Conservation (phyloP, 495 filamentous ascomycete species). For the Tetracladium marchalianum region DNA sequence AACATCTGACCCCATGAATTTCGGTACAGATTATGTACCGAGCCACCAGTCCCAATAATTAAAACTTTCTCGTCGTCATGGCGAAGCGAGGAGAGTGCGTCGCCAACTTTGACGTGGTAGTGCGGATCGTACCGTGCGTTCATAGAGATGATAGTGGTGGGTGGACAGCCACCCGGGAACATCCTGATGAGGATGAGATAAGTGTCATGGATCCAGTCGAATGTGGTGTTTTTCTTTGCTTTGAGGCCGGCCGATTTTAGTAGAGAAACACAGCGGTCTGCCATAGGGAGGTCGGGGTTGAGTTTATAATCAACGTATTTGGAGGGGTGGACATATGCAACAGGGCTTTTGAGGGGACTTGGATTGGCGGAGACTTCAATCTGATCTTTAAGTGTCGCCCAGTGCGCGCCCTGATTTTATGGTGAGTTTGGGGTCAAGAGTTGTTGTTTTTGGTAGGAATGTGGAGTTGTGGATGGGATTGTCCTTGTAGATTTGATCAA, state of each 20-base stretch:
- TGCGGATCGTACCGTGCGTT: slow-evolving; percentile 50
- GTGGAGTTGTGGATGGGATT: too few relatives aligned
- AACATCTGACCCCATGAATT: slow-evolving; percentile 52
- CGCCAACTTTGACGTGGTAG: slow-evolving; percentile 44
- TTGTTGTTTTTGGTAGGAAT: too few relatives aligned
- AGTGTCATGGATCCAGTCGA: slow-evolving; percentile 56
- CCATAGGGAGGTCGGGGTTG: slow-evolving; percentile 37
- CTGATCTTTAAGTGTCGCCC: slow-evolving; percentile 35
- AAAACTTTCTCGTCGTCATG: slow-evolving; percentile 31
- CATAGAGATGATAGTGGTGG: slow-evolving; percentile 43
- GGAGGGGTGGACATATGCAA: slow-evolving; percentile 44
- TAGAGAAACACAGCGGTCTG: slow-evolving; percentile 32
- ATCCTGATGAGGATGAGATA: slow-evolving; percentile 52
- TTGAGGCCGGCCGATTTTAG: slow-evolving; percentile 36
- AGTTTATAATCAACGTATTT: slow-evolving; percentile 46
- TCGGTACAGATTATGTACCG: slow-evolving; percentile 52
- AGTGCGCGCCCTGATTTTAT: slow-evolving; percentile 55
- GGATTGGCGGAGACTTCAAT: slow-evolving; percentile 46
- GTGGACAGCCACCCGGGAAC: slow-evolving; percentile 45
- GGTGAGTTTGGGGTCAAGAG: too few relatives aligned
- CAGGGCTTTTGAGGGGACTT: slow-evolving; percentile 42
- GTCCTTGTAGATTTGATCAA: too few relatives aligned
- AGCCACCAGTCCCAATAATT: slow-evolving; percentile 47
- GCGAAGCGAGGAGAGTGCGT: slow-evolving; percentile 39
- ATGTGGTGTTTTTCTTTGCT: slow-evolving; percentile 31